Evolutionary conservation across 352 stramenopile species (phyloP), one percentile per base, ranked within the genome.

Genomic region (Phytophthora fragariae): DNA sequence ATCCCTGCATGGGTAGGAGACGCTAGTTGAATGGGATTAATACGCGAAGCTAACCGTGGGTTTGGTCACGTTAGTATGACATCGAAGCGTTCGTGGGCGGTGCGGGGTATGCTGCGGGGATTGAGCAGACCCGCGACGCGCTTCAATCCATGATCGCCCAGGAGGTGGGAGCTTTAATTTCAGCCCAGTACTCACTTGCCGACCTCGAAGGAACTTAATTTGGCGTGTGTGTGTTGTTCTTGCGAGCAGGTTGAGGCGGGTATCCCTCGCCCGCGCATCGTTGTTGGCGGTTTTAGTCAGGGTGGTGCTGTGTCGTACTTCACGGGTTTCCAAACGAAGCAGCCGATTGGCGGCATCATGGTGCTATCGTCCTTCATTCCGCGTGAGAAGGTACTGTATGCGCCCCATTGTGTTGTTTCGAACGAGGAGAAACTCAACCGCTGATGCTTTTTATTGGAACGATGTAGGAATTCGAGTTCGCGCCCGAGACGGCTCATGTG

Each of bases 281-380:
- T 98, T 15, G 73, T 99, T 39, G 94, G 89, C 17, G 97, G 97
- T 44, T 99, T 99, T 76, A 97, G 83, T 56, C 96, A 99, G 83
- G 97, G 97, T n/a, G 96, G 90, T 1, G 94, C 95, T 11, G 73
- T 98, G 62, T 93, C 83, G 24, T 83, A 99, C 1, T 91, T 87
- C 59, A 94, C 82, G 15, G 86, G 84, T 5, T 93, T 82, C 66
- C 86, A 93, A 64, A 79, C 84, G 19, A 84, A 88, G 44, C 61
- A 83, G 19, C 75, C 85, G 17, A 70, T 95, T 14, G 90, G 83
- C 0, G 90, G 90, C n/a, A 67, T 93, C 37, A 80, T 94, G 53
- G 80, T 88, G 29, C 77, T 95, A 19, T 94, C 84, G 3, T 88
- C 84, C 1, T 92, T 91, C 69, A 85, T 96, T 61, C 85, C 90